Conservation (phyloP, 768 basidiomycete genomes). For the Suillus ampliporus region DNA sequence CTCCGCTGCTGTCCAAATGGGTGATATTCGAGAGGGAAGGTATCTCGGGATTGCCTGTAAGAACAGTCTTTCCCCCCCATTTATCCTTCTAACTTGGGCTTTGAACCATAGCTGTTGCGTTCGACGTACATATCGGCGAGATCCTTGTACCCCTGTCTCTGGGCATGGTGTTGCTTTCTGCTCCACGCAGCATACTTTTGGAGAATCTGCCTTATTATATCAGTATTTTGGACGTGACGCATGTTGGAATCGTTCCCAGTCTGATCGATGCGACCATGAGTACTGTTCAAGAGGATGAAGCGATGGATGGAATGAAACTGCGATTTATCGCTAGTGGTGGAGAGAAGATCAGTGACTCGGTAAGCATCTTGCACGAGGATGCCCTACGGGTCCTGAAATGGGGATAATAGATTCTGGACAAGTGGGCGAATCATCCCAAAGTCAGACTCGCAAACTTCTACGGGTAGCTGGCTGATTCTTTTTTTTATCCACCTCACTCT, state of each 20-base stretch:
- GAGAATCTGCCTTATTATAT: conserved; percentile 50
- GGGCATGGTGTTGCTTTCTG: conserved; percentile 51
- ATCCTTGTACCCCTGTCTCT: conserved; percentile 46
- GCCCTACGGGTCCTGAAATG: background rate
- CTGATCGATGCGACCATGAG: conserved; percentile 55
- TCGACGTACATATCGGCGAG: conserved; percentile 57
- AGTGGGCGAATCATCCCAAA: conserved; percentile 52
- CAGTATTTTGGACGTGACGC: conserved; percentile 48
- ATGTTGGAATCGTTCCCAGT: conserved; percentile 57
- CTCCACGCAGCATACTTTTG: conserved; percentile 43
- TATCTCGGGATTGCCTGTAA: conserved; percentile 52
- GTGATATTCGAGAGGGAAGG: conserved; percentile 32
- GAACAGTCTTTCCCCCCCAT: conserved; percentile 17
- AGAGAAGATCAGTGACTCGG: conserved; percentile 58
- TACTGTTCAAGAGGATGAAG: conserved; percentile 34
- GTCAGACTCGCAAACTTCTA: conserved; percentile 56
- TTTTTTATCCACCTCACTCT: background rate
- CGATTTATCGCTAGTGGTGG: conserved; percentile 55
- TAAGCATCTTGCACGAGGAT: conserved; percentile 27
- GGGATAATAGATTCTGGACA: conserved; percentile 44
- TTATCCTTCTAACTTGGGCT: conserved; percentile 9
- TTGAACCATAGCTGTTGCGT: conserved; percentile 49
- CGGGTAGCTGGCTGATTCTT: conserved; percentile 34
- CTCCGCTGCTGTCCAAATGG: conserved; percentile 26
- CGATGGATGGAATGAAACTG: conserved; percentile 38